Base-by-base conservation (phyloP, 2,329 filamentous ascomycete species). In the Orbilia javanica region DNA sequence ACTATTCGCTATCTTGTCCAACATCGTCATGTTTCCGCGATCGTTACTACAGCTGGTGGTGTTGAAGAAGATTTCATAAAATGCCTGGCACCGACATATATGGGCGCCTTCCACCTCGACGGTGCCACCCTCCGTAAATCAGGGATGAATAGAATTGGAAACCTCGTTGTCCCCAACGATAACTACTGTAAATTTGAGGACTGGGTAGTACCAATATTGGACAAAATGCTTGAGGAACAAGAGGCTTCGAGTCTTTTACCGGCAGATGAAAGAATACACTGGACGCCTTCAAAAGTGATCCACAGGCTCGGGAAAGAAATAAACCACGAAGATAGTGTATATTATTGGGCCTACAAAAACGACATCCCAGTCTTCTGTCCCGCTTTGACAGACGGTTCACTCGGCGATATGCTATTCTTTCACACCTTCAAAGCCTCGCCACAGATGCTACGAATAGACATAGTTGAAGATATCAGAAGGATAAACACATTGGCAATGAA, bases 41-140 rank as follows among this genome's bases (percentile, higher is more conserved):
- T 99, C 82, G 96, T 99, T 78, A 97, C 96, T 25, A 97, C 96
- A 0, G 96, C 96, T 0, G 96, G 96, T 52, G 96, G 96, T 62
- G 89, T 99, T 65, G 96, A 99, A 84, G 96, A 99, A 84, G 96
- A 99, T 84, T 90, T 99, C 73, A 99, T 99, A 88, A 99, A 99
- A 86, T 99, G 96, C 82, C 90, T 99, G 1, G 96, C 92, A 10
- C 91, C 93, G 65, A 99, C 96, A 0, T 99, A 97, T 84, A 90
- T 98, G 83, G 93, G 93, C 52, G 91, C 92, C 0, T 99, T 98
- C 85, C 89, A 88, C 64, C 90, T 93, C 0, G 86, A 88, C 0
- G 96, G 96, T 13, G 91, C 92, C 7, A 89, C 89, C 0, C 88
- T 99, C 22, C 92, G 96, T 44, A 88, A 90, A 79, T 92, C 93